Conservation (phyloP, 2,329 filamentous ascomycete genomes). For the Leptographium radiaticola region DNA sequence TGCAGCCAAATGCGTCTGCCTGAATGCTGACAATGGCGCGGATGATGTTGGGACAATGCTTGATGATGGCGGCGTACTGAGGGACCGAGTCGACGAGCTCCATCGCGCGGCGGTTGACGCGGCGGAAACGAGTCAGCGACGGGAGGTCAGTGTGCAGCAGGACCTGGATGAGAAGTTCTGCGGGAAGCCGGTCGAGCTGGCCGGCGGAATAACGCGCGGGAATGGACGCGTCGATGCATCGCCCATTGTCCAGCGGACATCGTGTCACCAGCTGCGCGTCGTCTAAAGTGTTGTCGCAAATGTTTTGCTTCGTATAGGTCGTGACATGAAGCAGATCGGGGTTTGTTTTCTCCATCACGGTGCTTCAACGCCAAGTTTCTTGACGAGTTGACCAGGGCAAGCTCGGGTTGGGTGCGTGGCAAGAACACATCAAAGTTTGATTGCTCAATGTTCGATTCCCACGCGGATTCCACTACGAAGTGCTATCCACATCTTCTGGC, state of each 20-base stretch:
- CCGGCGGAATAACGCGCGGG: slow-evolving; percentile 9
- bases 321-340: too few relatives aligned
- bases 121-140: slow-evolving; percentile 20
- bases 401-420: too few relatives aligned
- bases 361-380: too few relatives aligned
- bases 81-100: slow-evolving; percentile 1
- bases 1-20: neutral
- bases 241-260: neutral
- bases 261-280: neutral
- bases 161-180: slow-evolving; percentile 16
- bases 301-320: too few relatives aligned
- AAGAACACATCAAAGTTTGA: too few relatives aligned
- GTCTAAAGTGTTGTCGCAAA: neutral
- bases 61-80: neutral
- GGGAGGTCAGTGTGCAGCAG: slow-evolving; percentile 19
- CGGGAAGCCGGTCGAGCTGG: slow-evolving; percentile 16
- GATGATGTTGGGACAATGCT: neutral
- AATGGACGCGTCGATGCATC: neutral
- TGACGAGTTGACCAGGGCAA: too few relatives aligned
- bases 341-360: too few relatives aligned
- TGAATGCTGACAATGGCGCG: slow-evolving; percentile 1
- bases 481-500: too few relatives aligned
- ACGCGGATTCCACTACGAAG: too few relatives aligned
- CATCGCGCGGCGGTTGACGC: slow-evolving; percentile 13
- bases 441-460: too few relatives aligned